phyloP scores from a whole-genome alignment of 1,284 basidiomycete species.

The Wolfiporia cocos region DNA sequence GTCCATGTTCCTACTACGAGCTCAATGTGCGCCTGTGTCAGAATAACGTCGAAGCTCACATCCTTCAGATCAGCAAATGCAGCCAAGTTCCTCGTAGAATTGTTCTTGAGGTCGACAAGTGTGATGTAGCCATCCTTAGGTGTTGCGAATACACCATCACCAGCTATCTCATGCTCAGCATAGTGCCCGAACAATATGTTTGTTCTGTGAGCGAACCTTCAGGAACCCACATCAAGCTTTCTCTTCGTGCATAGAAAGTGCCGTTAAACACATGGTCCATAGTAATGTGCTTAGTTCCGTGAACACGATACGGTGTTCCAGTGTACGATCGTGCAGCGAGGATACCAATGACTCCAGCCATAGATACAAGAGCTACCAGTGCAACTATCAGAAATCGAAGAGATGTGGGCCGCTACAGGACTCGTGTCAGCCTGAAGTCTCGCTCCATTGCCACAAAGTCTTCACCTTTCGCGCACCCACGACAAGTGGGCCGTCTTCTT shows the following conservation, averaged over 20 bases:
- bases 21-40: neutral
- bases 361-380: conserved; percentile 45
- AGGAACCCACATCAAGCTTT: conserved; percentile 72
- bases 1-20: conserved; percentile 46
- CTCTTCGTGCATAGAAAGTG: conserved; percentile 55
- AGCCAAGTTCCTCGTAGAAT: conserved; percentile 60
- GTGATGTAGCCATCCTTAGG: conserved; percentile 57
- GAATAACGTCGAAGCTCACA: conserved; percentile 30
- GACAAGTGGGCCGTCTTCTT: conserved; percentile 28
- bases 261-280: conserved; percentile 91
- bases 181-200: neutral
- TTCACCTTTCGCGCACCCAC: conserved; percentile 33
- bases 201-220: conserved; percentile 55
- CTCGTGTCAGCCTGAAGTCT: no score
- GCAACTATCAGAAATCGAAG: conserved; percentile 49
- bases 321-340: conserved; percentile 67
- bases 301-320: conserved; percentile 42
- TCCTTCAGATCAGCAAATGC: conserved; percentile 52
- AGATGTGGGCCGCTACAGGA: conserved; percentile 39
- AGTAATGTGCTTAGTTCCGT: conserved; percentile 62
- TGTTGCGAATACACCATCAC: conserved; percentile 85
- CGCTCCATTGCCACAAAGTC: no score
- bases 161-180: conserved; percentile 41
- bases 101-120: conserved; percentile 76
- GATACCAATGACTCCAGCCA: conserved; percentile 60